phyloP scores from a whole-genome alignment of 1,284 basidiomycete species.

The Phlebopus sp. region DNA sequence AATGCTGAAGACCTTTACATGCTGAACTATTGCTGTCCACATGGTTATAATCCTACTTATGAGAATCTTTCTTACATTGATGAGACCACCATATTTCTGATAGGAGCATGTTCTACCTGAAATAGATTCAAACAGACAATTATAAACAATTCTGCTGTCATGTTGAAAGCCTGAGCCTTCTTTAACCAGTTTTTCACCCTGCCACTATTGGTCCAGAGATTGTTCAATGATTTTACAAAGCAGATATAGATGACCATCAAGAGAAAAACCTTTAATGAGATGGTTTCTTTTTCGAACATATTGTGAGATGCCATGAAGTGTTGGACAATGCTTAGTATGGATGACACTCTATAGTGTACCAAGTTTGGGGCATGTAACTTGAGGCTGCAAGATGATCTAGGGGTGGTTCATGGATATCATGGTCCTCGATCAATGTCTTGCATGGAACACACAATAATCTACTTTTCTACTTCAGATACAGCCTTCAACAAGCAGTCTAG shows the following conservation, averaged over 20 bases:
- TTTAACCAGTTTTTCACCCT: background rate
- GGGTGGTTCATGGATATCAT: background rate
- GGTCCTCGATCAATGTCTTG: conserved; percentile 2
- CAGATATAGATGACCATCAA: conserved; percentile 14
- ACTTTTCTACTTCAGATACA: background rate
- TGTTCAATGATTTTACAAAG: conserved; percentile 9
- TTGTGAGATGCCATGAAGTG: conserved; percentile 9
- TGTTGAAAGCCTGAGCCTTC: conserved; percentile 9
- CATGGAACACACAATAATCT: background rate
- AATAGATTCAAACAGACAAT: conserved; percentile 3
- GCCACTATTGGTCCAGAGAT: background rate
- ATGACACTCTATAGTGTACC: background rate
- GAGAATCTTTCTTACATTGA: background rate
- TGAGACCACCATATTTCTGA: conserved; percentile 1
- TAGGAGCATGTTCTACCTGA: conserved; percentile 8
- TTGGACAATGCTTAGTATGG: conserved; percentile 6
- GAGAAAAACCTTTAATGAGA: conserved; percentile 1
- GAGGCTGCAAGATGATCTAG: background rate
- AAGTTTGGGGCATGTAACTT: conserved; percentile 7
- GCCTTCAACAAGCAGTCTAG: background rate
- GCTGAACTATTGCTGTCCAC: background rate
- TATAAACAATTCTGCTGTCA: background rate
- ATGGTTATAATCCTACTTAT: conserved; percentile 1
- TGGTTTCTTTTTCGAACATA: background rate
- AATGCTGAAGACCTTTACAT: background rate